Base-by-base conservation (phyloP, 1,284 basidiomycete species). In the Moesziomyces sp. region DNA sequence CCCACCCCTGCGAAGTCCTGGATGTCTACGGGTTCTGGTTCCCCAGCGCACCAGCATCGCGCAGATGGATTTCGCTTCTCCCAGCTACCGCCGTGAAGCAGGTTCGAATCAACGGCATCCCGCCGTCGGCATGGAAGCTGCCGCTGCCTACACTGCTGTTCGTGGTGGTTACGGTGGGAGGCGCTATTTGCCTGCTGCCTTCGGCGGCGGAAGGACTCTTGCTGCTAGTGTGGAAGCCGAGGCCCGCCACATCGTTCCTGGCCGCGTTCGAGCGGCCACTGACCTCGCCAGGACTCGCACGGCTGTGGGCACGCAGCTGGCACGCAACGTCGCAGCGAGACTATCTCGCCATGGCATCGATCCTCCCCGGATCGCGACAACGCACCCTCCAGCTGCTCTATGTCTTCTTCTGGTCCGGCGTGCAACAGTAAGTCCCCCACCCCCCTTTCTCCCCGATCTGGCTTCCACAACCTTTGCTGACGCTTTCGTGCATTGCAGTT, bases 261-360 rank as follows among this genome's bases (percentile, higher is more conserved):
- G 26, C 70, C 0, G 47, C 64, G 1, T 73, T 73, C 44, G 65
- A 73, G 8, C 52, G 55, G 3, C 57, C 61, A 5, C 0, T 73
- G n/a, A 65, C 60, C 0, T 60, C 65, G 19, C 57, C 70, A 0
- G 52, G 56, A 1, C 43, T 73, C 21, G 58, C 60, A 2, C 42
- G 61, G 5, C 34, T 73, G 8, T 73, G 70, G 70, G 64, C 64
- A 10, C 56, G 70, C 9, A 68, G 70, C 61, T 73, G 70, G 70
- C 70, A 73, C 26, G 34, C 55, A 6, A 52, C 49, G 19, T 66
- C 69, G 42, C 69, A 72, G 43, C 54, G 69, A 0, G 69, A 72
- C 46, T 72, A 72, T 21, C 52, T 66, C 47, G 58, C 52, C 46
- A 30, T 72, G 40, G 63, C 63, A 3, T 46, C 40, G 8, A 14